Percentiles rank a stretch among this genome's conserved stretches.
Conservation (phyloP, 2,329 filamentous ascomycete species). For the Aspergillus fijiensis region DNA sequence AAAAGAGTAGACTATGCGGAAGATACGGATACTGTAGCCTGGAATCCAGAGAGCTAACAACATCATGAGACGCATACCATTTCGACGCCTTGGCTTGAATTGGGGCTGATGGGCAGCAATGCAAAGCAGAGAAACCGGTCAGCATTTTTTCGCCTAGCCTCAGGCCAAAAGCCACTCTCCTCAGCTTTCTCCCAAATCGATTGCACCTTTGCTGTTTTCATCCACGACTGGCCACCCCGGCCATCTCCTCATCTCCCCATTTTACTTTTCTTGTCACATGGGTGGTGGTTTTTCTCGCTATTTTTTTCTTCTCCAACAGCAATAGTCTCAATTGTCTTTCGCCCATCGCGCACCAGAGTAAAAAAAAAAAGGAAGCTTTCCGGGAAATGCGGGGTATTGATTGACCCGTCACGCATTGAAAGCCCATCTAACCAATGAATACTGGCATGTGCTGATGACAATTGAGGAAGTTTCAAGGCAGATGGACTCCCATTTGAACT, state of each 20-base stretch:
- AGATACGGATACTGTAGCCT: neutral
- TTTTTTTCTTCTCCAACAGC: neutral
- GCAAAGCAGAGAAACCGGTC: neutral
- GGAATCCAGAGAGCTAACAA: neutral
- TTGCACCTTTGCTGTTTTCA: no score
- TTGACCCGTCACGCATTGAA: neutral
- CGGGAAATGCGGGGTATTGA: slow-evolving; percentile 10
- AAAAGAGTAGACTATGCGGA: no score
- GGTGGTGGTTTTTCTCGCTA: neutral
- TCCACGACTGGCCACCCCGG: no score
- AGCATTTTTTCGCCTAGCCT: neutral
- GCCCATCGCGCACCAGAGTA: neutral
- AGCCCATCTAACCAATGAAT: slow-evolving; percentile 1
- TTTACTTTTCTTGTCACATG: neutral
- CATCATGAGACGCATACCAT: neutral
- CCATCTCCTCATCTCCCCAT: neutral
- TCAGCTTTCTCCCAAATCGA: no score
- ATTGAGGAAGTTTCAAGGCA: neutral
- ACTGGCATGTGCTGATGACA: neutral
- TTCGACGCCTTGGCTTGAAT: neutral
- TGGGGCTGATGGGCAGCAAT: slow-evolving; percentile 4
- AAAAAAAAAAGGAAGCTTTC: neutral
- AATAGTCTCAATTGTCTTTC: neutral
- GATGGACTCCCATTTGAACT: neutral
- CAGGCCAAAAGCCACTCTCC: neutral